phyloP scores from a whole-genome alignment of 257 asterid genomes.

The Solanum sejunctum region DNA sequence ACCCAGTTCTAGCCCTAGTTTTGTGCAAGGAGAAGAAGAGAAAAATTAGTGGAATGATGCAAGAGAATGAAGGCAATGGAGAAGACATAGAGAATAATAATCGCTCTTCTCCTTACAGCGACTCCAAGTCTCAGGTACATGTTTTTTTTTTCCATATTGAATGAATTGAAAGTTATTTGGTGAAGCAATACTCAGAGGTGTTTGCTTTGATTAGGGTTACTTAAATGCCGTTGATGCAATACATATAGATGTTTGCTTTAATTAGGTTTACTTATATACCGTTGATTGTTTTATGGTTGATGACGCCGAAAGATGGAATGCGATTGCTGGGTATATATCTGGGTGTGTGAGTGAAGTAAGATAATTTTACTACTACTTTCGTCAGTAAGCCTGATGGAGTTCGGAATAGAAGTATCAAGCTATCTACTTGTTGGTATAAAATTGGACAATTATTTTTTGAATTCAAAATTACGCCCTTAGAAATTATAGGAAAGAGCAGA shows the following conservation, averaged over 20 bases:
- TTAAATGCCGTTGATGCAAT: not conserved
- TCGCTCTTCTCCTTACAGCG: conserved; percentile 24
- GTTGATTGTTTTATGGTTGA: not conserved
- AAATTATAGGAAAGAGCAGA: not conserved
- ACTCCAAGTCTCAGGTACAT: conserved; percentile 27
- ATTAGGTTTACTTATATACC: not conserved
- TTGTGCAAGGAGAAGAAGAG: not conserved
- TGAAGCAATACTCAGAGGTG: not conserved
- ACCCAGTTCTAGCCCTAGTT: not conserved
- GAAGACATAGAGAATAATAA: conserved; percentile 13
- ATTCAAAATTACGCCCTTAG: not conserved
- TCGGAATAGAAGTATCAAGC: not conserved
- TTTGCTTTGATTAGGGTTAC: not conserved
- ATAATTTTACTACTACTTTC: not conserved
- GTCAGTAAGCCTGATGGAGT: not conserved
- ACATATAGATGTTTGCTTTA: not conserved
- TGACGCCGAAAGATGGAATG: not conserved
- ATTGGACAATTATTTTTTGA: no score
- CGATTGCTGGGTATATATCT: not conserved
- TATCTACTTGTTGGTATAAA: not conserved
- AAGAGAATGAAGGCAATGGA: conserved; percentile 28
- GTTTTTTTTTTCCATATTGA: not conserved
- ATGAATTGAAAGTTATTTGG: not conserved
- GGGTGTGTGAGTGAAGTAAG: not conserved
- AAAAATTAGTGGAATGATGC: conserved; percentile 3